Percentiles rank a stretch among this genome's conserved stretches.
phyloP scores from a whole-genome alignment of 2,329 filamentous ascomycete species.

The Fusarium sp. region DNA sequence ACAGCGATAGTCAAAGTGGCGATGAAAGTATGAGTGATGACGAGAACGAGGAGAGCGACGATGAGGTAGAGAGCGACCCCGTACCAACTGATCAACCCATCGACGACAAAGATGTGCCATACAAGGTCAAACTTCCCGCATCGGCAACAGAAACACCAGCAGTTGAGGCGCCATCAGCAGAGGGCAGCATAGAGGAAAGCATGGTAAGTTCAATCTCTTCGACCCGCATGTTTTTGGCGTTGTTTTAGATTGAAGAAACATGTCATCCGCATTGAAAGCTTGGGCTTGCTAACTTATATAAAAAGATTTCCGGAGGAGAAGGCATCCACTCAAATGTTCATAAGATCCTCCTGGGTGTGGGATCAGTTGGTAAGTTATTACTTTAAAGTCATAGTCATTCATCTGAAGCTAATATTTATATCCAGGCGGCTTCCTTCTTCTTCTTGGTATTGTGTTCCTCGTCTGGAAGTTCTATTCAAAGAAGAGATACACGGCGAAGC shows the following conservation, averaged over 20 bases:
- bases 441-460: constrained; percentile 40
- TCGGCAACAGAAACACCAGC: constrained; percentile 5
- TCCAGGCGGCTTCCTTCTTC: constrained; percentile 37
- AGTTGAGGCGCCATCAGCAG: constrained; percentile 26
- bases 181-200: constrained; percentile 14
- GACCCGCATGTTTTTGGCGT: not conserved
- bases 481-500: constrained; percentile 12
- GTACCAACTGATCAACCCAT: not conserved
- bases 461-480: constrained; percentile 39
- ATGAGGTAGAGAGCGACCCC: not conserved
- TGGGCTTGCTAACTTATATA: constrained; percentile 15
- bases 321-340: constrained; percentile 39
- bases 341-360: constrained; percentile 42
- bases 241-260: constrained; percentile 1
- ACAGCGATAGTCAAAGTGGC: not conserved
- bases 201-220: constrained; percentile 34
- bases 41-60: not conserved
- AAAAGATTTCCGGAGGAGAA: constrained; percentile 25
- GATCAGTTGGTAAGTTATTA: constrained; percentile 38
- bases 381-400: not conserved
- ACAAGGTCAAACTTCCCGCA: constrained; percentile 4
- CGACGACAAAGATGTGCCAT: not conserved
- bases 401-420: constrained; percentile 5
- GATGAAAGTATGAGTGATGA: constrained; percentile 13
- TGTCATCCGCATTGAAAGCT: not conserved